Evolutionary conservation across 805 yeast genomes (phyloP), one percentile per base, ranked within the genome.

Genomic region (Metschnikowia santaceciliae): DNA sequence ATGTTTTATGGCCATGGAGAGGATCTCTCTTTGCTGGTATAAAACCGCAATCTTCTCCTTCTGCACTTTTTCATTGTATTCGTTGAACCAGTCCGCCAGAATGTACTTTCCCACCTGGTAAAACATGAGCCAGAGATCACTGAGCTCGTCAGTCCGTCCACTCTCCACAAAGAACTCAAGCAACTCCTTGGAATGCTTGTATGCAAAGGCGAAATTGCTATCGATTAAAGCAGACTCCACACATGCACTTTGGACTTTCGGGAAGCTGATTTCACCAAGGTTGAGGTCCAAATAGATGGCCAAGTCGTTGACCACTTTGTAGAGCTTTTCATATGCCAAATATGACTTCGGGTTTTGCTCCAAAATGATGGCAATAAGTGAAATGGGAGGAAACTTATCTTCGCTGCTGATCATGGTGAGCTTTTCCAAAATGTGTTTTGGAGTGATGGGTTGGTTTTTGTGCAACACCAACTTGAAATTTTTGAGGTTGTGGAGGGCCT

Each of bases 141-240:
- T 61, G 38, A 71, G 48, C 17, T 53, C 50, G 2, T 52, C 55
- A 11, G 51, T 42, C 3, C 54, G 41, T 3, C 53, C 50, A 4
- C 49, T 51, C 15, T 51, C 52, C 4, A 48, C 47, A 38, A 53
- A 61, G 42, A 60, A 51, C 1, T 71, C 68, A 8, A 80, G 59
- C 37, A 80, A 62, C 19, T 66, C 70, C n/a, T 58, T 57, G 1
- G 79, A 62, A 41, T 72, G 68, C 3, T 67, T 65, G 54, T 73
- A 76, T 0, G 95, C 90, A 55, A 72, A 81, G 1, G 65, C 63
- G 57, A 88, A 87, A 63, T 88, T 85, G 52, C 73, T 69, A 44
- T 84, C 81, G 1, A 77, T 81, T 26, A 87, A 70, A 0, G 95
- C 81, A 42, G 84, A 75, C 56, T 87, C 89, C 20, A 89, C 80